Evolutionary conservation across 768 basidiomycete species (phyloP).

Genomic region (Naganishia onofrii): DNA sequence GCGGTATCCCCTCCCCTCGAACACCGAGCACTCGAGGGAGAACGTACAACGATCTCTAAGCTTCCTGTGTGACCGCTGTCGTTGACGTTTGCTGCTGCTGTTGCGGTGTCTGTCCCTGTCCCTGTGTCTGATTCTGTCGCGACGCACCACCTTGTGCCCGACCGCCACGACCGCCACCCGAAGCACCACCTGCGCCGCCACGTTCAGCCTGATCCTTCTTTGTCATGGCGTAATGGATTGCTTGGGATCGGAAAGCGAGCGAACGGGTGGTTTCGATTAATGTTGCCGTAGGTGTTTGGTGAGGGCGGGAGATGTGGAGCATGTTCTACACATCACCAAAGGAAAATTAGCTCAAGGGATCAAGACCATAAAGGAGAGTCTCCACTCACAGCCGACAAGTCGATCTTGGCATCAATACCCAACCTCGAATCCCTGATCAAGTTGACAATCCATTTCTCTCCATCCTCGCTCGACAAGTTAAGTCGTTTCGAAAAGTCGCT

Average conservation of each 20-base stretch:
- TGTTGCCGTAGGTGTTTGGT: constrained; percentile 84
- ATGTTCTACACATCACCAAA: constrained; percentile 66
- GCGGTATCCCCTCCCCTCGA: neutral
- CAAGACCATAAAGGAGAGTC: neutral
- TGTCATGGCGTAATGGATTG: constrained; percentile 73
- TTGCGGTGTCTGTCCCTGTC: neutral
- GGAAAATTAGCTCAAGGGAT: neutral
- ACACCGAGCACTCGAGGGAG: too few species aligned
- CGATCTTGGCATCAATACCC: constrained; percentile 96
- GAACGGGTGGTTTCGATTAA: constrained; percentile 95
- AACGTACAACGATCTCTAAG: neutral
- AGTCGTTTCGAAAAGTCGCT: constrained; percentile 90
- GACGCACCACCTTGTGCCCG: neutral
- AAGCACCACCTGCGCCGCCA: neutral
- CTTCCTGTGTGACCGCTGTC: constrained; percentile 18
- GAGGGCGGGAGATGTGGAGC: constrained; percentile 88
- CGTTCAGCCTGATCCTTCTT: constrained; percentile 40
- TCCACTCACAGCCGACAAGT: constrained; percentile 76
- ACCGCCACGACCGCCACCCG: neutral
- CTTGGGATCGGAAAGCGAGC: constrained; percentile 84
- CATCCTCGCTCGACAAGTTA: constrained; percentile 89
- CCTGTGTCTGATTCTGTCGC: neutral
- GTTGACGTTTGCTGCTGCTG: constrained; percentile 6
- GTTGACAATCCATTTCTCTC: constrained; percentile 99
- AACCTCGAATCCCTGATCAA: constrained; percentile 95